A percentile compares a stretch with the other conserved stretches of the same genome.
phyloP scores from a whole-genome alignment of 768 basidiomycete genomes.

The Phylloporus sp. region DNA sequence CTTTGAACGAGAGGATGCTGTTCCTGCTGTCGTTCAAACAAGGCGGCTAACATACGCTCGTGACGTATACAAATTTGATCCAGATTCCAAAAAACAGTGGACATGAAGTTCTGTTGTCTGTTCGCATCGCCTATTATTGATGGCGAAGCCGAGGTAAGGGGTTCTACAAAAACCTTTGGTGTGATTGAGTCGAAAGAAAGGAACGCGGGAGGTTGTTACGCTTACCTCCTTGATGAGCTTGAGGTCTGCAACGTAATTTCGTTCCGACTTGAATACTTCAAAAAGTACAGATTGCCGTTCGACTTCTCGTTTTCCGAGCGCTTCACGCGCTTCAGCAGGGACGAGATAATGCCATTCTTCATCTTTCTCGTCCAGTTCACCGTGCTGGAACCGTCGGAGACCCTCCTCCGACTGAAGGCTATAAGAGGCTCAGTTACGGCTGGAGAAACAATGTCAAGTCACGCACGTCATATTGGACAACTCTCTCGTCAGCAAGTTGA shows the following conservation, averaged over 20 bases:
- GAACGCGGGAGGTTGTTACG: background rate
- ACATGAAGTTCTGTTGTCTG: slow-evolving; percentile 59
- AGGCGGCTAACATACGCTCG: slow-evolving; percentile 57
- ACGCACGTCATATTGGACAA: slow-evolving; percentile 39
- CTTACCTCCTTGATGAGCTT: slow-evolving; percentile 62
- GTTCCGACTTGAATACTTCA: slow-evolving; percentile 86
- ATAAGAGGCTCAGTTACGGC: slow-evolving; percentile 11
- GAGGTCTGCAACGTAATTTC: slow-evolving; percentile 82
- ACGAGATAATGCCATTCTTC: slow-evolving; percentile 84
- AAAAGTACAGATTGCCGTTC: slow-evolving; percentile 83
- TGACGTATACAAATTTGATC: slow-evolving; percentile 63
- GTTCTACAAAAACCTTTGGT: slow-evolving; percentile 65
- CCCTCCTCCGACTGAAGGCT: slow-evolving; percentile 63
- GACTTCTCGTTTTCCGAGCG: slow-evolving; percentile 72
- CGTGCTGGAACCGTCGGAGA: slow-evolving; percentile 62
- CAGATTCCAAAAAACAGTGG: slow-evolving; percentile 83
- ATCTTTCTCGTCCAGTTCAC: slow-evolving; percentile 58
- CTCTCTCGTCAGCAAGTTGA: slow-evolving; percentile 31
- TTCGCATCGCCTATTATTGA: slow-evolving; percentile 54
- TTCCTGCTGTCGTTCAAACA: slow-evolving; percentile 79
- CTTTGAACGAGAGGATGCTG: slow-evolving; percentile 80
- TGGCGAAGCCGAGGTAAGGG: slow-evolving; percentile 55
- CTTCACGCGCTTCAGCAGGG: slow-evolving; percentile 61
- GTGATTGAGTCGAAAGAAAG: slow-evolving; percentile 1
- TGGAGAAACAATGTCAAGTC: slow-evolving; percentile 1